Percentiles rank a stretch among this genome's conserved stretches.
Evolutionary conservation across 106 monocot genomes (phyloP).

Genomic region (Allium sativum): DNA sequence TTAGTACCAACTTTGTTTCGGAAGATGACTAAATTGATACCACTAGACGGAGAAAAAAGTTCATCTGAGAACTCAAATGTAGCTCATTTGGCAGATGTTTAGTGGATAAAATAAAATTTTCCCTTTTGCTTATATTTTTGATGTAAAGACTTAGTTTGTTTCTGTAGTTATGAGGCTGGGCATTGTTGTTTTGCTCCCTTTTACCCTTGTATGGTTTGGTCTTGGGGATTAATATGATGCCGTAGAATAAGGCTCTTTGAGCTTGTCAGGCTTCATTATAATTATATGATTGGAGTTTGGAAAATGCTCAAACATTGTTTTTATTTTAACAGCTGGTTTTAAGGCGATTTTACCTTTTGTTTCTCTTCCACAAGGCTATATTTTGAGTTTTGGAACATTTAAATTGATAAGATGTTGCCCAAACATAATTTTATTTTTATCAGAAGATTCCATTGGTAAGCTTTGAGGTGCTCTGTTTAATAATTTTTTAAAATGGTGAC

Average conservation of each 20-base stretch:
- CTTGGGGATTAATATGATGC: neutral
- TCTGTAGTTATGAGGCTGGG: neutral
- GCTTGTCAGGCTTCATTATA: neutral
- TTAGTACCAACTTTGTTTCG: constrained; percentile 25
- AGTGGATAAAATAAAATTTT: neutral
- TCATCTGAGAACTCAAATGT: neutral
- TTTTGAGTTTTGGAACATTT: no score
- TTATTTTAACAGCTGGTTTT: no score
- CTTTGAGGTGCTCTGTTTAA: no score
- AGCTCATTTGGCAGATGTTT: constrained; percentile 2
- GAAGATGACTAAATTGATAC: constrained; percentile 29
- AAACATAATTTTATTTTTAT: no score
- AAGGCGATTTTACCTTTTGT: no score
- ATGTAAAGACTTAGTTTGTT: neutral
- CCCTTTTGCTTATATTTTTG: neutral
- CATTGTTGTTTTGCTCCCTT: neutral
- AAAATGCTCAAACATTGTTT: neutral
- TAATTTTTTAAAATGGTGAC: no score
- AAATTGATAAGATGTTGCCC: no score
- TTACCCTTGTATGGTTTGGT: neutral
- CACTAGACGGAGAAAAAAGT: neutral
- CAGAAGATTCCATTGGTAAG: no score
- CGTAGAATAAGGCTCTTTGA: neutral
- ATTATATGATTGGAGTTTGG: neutral
- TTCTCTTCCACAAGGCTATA: no score